Base-by-base conservation (phyloP, 352 stramenopile genomes). In the Pythium vanterpoolii region DNA sequence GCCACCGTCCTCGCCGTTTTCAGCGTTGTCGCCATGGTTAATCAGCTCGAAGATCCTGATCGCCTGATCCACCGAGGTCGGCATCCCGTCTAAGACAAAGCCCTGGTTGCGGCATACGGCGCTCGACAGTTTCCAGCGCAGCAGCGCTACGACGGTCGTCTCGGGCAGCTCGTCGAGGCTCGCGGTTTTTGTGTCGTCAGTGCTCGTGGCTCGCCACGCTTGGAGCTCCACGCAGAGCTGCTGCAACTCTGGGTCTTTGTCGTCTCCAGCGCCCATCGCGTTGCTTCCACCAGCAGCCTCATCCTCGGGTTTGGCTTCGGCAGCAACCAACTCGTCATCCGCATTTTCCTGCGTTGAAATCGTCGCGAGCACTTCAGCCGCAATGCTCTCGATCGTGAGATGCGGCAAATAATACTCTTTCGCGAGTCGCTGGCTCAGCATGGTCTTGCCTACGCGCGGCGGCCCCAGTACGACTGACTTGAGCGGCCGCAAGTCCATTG, bases 21-120 rank as follows among this genome's bases (percentile, higher is more conserved):
- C 60, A 24, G 24, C 26, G 5, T 36, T 64, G 11, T 64, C 58
- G 23, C 60, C 60, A 3, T 56, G 27, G 1, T 61, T 40, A 26
- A 64, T 55, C 11, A 60, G 18, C 44, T 70, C 67, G 43, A 90
- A 90, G 11, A 91, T 62, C 40, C 60, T 65, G 26, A 61, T 45
- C 1, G 84, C 84, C 34, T 86, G 81, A 19, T 68, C 64, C 18
- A 74, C 61, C 3, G 74, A 77, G 16, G 71, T 58, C 3, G 84
- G 79, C 3, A 90, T 40, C 0, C 82, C 85, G 34, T 95, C 84
- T 8, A 95, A 64, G 19, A 96, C 86, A 48, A 88, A 96, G 3
- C 86, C 86, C 44, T 94, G 86, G 68, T 93, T 95, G 7, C 76
- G 81, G 36, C 81, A 93, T 47, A 61, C 51, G 0, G 79, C 59